Conservation (phyloP, 2,329 filamentous ascomycete species). For the Macroventuria anomochaeta region DNA sequence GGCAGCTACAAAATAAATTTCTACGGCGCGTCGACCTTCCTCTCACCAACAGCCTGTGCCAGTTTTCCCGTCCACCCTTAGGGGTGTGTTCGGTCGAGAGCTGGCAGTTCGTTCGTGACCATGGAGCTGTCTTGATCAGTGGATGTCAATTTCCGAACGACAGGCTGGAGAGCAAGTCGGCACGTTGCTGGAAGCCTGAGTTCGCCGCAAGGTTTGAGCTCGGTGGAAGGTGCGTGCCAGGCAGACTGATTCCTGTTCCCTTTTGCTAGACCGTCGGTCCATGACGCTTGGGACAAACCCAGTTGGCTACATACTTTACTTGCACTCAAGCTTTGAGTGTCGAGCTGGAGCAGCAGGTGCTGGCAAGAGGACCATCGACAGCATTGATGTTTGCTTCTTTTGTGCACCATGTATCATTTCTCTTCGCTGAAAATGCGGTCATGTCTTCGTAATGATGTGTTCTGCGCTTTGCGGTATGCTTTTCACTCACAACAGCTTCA, state of each 20-base stretch:
- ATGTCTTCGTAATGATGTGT: no score
- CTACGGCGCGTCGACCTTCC: conserved; percentile 36
- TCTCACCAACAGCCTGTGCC: conserved; percentile 78
- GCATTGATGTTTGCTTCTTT: background rate
- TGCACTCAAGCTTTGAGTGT: background rate
- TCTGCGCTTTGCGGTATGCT: background rate
- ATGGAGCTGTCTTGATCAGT: conserved; percentile 73
- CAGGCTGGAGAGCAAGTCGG: conserved; percentile 85
- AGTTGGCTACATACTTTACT: conserved; percentile 72
- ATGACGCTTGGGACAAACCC: conserved; percentile 88
- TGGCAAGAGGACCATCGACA: background rate
- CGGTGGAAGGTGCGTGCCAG: conserved; percentile 44
- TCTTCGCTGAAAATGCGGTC: background rate
- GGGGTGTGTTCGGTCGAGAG: conserved; percentile 74
- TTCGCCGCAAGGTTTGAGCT: conserved; percentile 48
- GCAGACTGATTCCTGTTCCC: conserved; percentile 60
- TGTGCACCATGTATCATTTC: background rate
- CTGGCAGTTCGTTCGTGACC: conserved; percentile 81
- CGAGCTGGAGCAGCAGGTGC: background rate
- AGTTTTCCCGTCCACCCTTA: conserved; percentile 70
- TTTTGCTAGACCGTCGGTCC: conserved; percentile 88
- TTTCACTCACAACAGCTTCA: conserved; percentile 74
- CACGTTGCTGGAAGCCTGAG: conserved; percentile 61
- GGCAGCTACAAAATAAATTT: conserved; percentile 41
- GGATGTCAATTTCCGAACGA: conserved; percentile 93